Conservation (phyloP, 495 filamentous ascomycete species). For the Aspergillus avenaceus region DNA sequence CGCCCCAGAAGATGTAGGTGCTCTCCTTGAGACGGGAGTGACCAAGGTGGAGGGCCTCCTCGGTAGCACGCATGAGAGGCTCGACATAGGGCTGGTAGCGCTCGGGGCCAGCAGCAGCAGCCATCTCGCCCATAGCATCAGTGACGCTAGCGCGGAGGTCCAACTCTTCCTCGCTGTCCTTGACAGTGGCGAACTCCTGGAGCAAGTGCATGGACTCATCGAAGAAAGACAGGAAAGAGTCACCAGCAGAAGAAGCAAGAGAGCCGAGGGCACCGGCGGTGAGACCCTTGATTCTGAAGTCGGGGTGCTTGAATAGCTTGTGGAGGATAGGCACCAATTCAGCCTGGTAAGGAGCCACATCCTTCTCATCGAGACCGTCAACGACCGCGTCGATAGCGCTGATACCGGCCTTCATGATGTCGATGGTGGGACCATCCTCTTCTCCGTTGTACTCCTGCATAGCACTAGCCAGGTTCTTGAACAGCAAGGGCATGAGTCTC, state of each 20-base stretch:
- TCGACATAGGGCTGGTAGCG: slow-evolving; percentile 86
- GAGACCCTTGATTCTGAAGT: slow-evolving; percentile 84
- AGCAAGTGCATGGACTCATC: slow-evolving; percentile 80
- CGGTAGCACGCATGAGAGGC: slow-evolving; percentile 82
- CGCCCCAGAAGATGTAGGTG: slow-evolving; percentile 94
- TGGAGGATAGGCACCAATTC: slow-evolving; percentile 81
- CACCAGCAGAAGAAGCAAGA: slow-evolving; percentile 76
- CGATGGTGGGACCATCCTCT: slow-evolving; percentile 56
- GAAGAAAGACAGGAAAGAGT: slow-evolving; percentile 86
- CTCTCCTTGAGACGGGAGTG: slow-evolving; percentile 90
- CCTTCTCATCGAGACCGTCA: slow-evolving; percentile 79
- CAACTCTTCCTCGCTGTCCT: slow-evolving; percentile 85
- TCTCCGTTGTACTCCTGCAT: slow-evolving; percentile 62
- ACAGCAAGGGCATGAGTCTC: slow-evolving; percentile 72
- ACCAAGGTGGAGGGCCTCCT: slow-evolving; percentile 86
- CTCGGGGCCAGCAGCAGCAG: slow-evolving; percentile 78
- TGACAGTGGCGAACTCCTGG: slow-evolving; percentile 75
- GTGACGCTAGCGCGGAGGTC: slow-evolving; percentile 83
- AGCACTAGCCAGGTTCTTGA: slow-evolving; percentile 83
- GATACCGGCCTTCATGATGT: slow-evolving; percentile 85
- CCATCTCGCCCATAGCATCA: slow-evolving; percentile 90
- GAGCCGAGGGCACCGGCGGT: slow-evolving; percentile 87
- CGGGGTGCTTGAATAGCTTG: slow-evolving; percentile 71
- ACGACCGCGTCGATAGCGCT: slow-evolving; percentile 88
- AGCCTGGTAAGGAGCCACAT: slow-evolving; percentile 74